A percentile compares a stretch with the other conserved stretches of the same genome.
These are phyloP conservation scores for Zangia roseola DNA, from an alignment of 768 basidiomycete genomes.

Conservation along the genomic window DNA sequence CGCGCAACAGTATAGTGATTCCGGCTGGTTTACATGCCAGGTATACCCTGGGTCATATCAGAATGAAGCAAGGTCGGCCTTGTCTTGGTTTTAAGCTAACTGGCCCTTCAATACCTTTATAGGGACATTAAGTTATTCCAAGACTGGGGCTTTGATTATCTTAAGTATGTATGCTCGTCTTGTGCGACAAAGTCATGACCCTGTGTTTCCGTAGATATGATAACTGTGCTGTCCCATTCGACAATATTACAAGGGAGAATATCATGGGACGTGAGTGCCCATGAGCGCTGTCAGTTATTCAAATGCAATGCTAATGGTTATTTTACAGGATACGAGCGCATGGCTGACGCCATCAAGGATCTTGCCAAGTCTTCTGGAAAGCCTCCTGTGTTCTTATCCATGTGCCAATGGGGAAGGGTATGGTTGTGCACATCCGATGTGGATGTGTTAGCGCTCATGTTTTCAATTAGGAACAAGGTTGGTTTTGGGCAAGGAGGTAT, in stretches of 20 bases:
- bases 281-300: not conserved
- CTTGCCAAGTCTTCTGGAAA: slow-evolving; percentile 48
- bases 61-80: slow-evolving; percentile 54
- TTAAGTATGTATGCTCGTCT: slow-evolving; percentile 45
- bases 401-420: slow-evolving; percentile 71
- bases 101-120: not conserved
- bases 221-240: slow-evolving; percentile 62
- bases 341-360: slow-evolving; percentile 56
- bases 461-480: slow-evolving; percentile 51
- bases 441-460: not conserved
- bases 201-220: slow-evolving; percentile 44
- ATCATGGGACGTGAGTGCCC: slow-evolving; percentile 49
- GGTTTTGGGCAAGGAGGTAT: slow-evolving; percentile 57
- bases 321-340: slow-evolving; percentile 52
- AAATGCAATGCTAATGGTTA: not conserved
- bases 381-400: slow-evolving; percentile 55
- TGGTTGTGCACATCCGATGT: slow-evolving; percentile 11
- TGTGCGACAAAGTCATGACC: not conserved
- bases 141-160: slow-evolving; percentile 64
- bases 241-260: slow-evolving; percentile 53
- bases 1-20: slow-evolving; percentile 55
- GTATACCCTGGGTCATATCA: slow-evolving; percentile 63
- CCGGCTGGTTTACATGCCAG: slow-evolving; percentile 68
- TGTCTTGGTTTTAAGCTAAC: not conserved
- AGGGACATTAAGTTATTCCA: slow-evolving; percentile 60